Evolutionary conservation across 2,329 filamentous ascomycete genomes (phyloP), one percentile per base, ranked within the genome.

Genomic region (Colletotrichum caudatum): DNA sequence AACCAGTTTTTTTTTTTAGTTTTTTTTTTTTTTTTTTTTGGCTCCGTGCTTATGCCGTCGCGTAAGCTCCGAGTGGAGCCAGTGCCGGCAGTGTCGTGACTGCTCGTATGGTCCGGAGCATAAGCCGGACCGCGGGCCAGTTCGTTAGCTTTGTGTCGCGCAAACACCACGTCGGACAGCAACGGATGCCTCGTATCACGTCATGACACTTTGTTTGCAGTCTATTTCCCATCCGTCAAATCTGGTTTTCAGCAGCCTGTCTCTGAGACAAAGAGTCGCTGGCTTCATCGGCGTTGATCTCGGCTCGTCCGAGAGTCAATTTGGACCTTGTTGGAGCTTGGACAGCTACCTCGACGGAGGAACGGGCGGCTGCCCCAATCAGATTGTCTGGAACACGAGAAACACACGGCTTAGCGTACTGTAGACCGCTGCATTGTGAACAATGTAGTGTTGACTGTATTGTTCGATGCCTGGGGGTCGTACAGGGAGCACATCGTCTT

Each of bases 291-390:
- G 20, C 7, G n/a, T 62, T 57, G 35, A 29, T 67, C 57, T 62
- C 68, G 41, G 29, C 7, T 44, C n/a, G 44, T 39, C 53, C 69
- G n/a, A 68, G 53, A 48, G 62, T 26, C 44, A 48, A 54, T 35
- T 18, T 48, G 35, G 41, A 53, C n/a, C 51, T 39, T 29, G 29
- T 48, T n/a, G 44, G 54, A 54, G 33, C 44, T 39, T n/a, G 50
- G 44, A 62, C 26, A n/a, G 20, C 18, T 5, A 29, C 8, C 18
- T 58, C 44, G 20, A 16, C 12, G 58, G 57, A n/a, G 35, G 48
- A 58, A 14, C 16, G 53, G 16, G 35, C 23, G n/a, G 16, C 7
- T 1, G 29, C 41, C 51, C 69, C 64, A 71, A 71, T 68, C 26
- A 63, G 26, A 37, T 14, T 12, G 8, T 18, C n/a, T 44, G 23